phyloP scores from a whole-genome alignment of 2,329 filamentous ascomycete species.

The Cladosporium colombiae region DNA sequence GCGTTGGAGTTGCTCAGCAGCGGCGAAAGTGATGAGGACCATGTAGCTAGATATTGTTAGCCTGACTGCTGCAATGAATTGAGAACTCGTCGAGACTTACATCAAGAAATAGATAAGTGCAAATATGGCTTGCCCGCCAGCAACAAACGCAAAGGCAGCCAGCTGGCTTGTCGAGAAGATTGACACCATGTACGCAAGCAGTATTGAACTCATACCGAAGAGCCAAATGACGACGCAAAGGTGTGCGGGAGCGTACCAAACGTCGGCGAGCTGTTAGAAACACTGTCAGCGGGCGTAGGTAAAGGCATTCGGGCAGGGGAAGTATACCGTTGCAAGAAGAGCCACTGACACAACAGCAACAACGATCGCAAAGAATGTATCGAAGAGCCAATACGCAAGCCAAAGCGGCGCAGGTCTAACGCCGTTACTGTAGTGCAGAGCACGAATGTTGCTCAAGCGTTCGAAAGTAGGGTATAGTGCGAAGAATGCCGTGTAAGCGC shows the following conservation, averaged over 20 bases:
- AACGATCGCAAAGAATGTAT: constrained; percentile 69
- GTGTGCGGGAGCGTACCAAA: constrained; percentile 76
- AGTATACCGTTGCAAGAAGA: constrained; percentile 62
- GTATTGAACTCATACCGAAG: constrained; percentile 74
- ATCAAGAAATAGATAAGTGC: constrained; percentile 52
- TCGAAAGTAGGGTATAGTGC: constrained; percentile 82
- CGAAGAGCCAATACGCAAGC: constrained; percentile 77
- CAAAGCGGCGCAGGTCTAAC: constrained; percentile 77
- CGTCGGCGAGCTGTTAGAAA: constrained; percentile 39
- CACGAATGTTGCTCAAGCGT: constrained; percentile 72
- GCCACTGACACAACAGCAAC: constrained; percentile 65
- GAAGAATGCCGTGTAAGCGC: constrained; percentile 81
- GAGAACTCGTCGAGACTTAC: constrained; percentile 30
- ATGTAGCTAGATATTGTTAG: constrained; percentile 9
- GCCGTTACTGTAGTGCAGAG: constrained; percentile 85
- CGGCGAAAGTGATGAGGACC: constrained; percentile 65
- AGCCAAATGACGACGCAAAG: constrained; percentile 75
- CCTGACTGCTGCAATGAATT: no score
- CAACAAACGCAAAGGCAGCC: constrained; percentile 79
- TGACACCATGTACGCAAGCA: constrained; percentile 77
- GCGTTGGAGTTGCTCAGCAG: constrained; percentile 67
- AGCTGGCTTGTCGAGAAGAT: constrained; percentile 75
- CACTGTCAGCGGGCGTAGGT: not conserved
- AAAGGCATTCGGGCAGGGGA: not conserved
- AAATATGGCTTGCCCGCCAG: constrained; percentile 67